A percentile compares a stretch with the other conserved stretches of the same genome.
These are phyloP conservation scores for Wickerhamomyces bisporus DNA, from an alignment of 805 yeast genomes.

Conservation along the genomic window DNA sequence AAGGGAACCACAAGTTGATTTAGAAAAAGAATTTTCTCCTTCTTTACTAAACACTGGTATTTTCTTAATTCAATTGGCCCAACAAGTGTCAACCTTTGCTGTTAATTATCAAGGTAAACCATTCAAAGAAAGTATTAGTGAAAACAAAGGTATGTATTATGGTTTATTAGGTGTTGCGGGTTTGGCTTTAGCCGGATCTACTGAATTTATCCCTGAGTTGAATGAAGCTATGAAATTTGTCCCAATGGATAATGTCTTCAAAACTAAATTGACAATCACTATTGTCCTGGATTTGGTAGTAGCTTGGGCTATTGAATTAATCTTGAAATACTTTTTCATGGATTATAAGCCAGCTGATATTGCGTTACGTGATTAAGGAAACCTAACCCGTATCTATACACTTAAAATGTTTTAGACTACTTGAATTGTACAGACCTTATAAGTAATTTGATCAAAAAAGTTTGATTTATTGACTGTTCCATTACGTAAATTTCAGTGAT, in stretches of 20 bases:
- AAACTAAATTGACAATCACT: constrained; percentile 65
- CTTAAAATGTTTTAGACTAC: too few relatives aligned
- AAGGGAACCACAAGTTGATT: constrained; percentile 82
- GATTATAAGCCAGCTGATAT: constrained; percentile 91
- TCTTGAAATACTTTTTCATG: constrained; percentile 81
- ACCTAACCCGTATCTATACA: too few relatives aligned
- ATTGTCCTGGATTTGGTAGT: constrained; percentile 72
- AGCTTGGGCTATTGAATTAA: constrained; percentile 71
- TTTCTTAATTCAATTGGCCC: constrained; percentile 88
- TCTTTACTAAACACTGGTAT: constrained; percentile 94
- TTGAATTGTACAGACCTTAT: too few relatives aligned
- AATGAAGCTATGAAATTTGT: constrained; percentile 91
- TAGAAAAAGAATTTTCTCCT: constrained; percentile 84
- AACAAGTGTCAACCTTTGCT: constrained; percentile 96
- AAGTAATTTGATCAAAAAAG: too few relatives aligned
- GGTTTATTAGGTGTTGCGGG: constrained; percentile 90
- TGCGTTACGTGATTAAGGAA: constrained; percentile 38
- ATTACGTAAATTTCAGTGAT: too few relatives aligned
- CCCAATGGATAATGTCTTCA: constrained; percentile 72
- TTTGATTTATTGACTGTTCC: too few relatives aligned
- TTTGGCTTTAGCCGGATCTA: constrained; percentile 84
- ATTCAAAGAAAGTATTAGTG: constrained; percentile 83
- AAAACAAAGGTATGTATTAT: constrained; percentile 94
- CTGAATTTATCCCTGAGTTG: constrained; percentile 91
- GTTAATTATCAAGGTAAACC: constrained; percentile 97